Evolutionary conservation across 805 yeast genomes (phyloP), one percentile per base, ranked within the genome.

Genomic region (Yarrowia sp.): DNA sequence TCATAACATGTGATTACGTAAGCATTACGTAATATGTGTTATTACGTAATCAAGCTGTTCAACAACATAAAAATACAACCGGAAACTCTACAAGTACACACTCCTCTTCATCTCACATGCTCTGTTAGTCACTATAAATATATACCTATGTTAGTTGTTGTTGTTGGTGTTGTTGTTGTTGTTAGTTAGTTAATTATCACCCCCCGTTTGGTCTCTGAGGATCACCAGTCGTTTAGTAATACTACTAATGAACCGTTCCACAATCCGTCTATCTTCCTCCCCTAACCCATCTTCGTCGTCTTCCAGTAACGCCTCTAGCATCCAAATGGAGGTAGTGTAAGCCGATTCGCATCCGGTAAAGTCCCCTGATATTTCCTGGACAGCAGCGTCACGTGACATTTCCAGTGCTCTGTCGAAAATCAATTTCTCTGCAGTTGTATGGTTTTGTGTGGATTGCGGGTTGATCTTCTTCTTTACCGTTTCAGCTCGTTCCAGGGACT

Each of bases 351-450:
- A 93, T 8, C 89, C 90, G 19, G 82, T 80, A 64, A 90, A 77
- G 74, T 89, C 92, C 55, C 90, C 90, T 15, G 70, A 36, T 73
- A 92, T 82, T 79, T 94, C 99, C 76, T 89, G 87, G 69, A 90
- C 89, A 0, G 98, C 98, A 0, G 98, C 97, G 63, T 87, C 87
- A 73, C 97, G 86, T 2, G 97, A 90, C 82, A 93, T 91, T 75
- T 94, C 98, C 74, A 94, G 83, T 1, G 98, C 98, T 61, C 98
- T 83, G 74, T 95, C 97, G 79, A 94, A 95, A 35, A 93, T 86
- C 72, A 93, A 82, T 75, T 90, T 90, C 77, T 94, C 98, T 2
- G 97, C 91, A 68, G 88, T 83, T 8, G 75, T 72, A 12, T 65
- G 69, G 4, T 7, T 69, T 1, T 5, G 9, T 5, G 22, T 11